Percentiles rank a stretch among this genome's conserved stretches.
Conservation (phyloP, 2,329 filamentous ascomycete species). For the Fusarium sp. region DNA sequence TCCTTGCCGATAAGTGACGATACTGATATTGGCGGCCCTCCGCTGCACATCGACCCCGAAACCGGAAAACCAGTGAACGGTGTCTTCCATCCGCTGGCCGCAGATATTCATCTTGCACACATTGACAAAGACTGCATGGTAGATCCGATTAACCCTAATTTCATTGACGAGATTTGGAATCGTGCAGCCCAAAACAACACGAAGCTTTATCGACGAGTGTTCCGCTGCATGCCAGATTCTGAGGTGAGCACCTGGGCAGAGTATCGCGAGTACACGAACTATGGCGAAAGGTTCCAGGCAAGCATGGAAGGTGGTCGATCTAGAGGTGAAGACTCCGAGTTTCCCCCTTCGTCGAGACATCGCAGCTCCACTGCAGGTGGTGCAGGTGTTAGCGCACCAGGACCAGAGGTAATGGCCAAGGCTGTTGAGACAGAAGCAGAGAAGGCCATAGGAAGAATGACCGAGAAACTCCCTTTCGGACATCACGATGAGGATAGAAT, state of each 20-base stretch:
- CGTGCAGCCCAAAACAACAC: conserved; percentile 93
- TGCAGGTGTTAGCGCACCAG: conserved; percentile 57
- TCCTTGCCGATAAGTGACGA: conserved; percentile 78
- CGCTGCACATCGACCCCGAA: conserved; percentile 64
- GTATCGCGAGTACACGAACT: conserved; percentile 85
- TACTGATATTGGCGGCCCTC: conserved; percentile 82
- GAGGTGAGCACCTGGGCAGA: conserved; percentile 94
- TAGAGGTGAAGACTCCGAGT: conserved; percentile 62
- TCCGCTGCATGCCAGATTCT: conserved; percentile 96
- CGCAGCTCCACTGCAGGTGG: conserved; percentile 49
- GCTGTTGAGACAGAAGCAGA: conserved; percentile 47
- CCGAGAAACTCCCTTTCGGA: conserved; percentile 39
- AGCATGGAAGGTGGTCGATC: conserved; percentile 66
- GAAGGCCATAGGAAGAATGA: conserved; percentile 48
- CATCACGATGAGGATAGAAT: conserved; percentile 47
- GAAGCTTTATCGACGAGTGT: conserved; percentile 90
- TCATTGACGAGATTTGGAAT: conserved; percentile 90
- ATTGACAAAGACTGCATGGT: conserved; percentile 94
- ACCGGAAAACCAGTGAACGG: conserved; percentile 60
- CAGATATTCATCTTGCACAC: conserved; percentile 78
- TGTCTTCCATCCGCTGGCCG: conserved; percentile 63
- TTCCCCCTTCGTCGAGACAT: conserved; percentile 52
- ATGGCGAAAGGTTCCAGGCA: conserved; percentile 80
- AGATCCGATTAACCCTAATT: conserved; percentile 84
- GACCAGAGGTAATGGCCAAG: conserved; percentile 53